Conservation (phyloP, 2,329 filamentous ascomycete genomes). For the Ophiostoma himal-ulmi region DNA sequence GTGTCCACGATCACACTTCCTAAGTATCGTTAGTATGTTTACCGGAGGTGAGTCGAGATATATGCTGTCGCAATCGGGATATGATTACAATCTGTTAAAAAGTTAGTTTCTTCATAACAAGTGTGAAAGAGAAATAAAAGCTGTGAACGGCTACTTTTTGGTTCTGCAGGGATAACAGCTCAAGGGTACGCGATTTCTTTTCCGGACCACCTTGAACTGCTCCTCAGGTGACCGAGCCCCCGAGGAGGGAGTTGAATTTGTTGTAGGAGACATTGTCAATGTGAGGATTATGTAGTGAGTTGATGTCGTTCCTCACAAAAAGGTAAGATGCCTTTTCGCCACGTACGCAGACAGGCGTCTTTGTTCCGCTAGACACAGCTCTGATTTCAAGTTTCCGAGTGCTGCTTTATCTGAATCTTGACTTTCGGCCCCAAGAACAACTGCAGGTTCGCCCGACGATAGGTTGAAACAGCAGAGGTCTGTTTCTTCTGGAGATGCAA, state of each 20-base stretch:
- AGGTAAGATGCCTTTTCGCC: neutral
- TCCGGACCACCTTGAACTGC: conserved; percentile 81
- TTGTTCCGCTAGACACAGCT: neutral
- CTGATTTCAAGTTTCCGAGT: neutral
- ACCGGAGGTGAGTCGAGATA: neutral
- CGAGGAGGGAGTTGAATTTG: conserved; percentile 71
- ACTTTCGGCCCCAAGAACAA: neutral
- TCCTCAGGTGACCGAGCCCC: conserved; percentile 75
- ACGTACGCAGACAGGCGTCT: neutral
- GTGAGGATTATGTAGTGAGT: neutral
- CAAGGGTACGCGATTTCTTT: conserved; percentile 84
- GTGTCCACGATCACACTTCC: conserved; percentile 88
- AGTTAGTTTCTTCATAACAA: conserved; percentile 16
- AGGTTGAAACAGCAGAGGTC: neutral
- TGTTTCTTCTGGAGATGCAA: neutral
- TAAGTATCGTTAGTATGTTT: conserved; percentile 28
- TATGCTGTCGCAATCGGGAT: neutral
- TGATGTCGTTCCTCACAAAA: neutral
- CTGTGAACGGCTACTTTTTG: conserved; percentile 62
- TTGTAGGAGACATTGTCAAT: conserved; percentile 62
- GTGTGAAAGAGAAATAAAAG: neutral
- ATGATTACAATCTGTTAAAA: conserved; percentile 24
- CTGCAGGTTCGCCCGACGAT: neutral
- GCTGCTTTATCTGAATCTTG: neutral
- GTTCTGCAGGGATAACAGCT: conserved; percentile 89